A percentile compares a stretch with the other conserved stretches of the same genome.
phyloP scores from a whole-genome alignment of 768 basidiomycete genomes.

The Suillus spraguei region DNA sequence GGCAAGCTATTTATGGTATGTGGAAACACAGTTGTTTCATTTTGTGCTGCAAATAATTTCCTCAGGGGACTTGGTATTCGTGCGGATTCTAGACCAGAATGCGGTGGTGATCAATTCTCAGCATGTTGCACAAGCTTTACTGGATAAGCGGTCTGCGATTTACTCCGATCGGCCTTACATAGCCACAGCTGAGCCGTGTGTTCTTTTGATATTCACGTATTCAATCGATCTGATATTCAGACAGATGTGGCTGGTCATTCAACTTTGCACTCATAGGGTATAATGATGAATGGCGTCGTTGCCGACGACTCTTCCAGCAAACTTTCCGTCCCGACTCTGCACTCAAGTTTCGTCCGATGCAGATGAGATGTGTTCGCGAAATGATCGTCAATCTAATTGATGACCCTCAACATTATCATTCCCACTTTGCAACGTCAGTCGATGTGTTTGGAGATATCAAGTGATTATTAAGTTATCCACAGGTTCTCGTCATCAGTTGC shows the following conservation, averaged over 20 bases:
- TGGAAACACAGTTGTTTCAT: not conserved
- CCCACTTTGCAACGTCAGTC: conserved; percentile 21
- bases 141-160: conserved; percentile 13
- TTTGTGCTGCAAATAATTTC: not conserved
- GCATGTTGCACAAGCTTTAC: not conserved
- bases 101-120: conserved; percentile 6
- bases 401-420: conserved; percentile 31
- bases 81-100: conserved; percentile 6
- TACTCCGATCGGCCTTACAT: conserved; percentile 14
- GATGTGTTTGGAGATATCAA: conserved; percentile 8
- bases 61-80: conserved; percentile 6
- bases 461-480: conserved; percentile 12
- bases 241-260: conserved; percentile 8
- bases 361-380: conserved; percentile 25
- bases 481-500: conserved; percentile 6
- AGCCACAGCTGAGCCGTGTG: conserved; percentile 6
- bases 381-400: conserved; percentile 29
- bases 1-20: conserved; percentile 11
- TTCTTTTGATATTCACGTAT: not conserved
- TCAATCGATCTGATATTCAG: not conserved
- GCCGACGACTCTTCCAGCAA: conserved; percentile 39
- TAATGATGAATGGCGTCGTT: conserved; percentile 23
- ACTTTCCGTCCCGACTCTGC: conserved; percentile 37
- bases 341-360: conserved; percentile 24
- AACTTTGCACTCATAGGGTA: conserved; percentile 4